Evolutionary conservation across 2,329 filamentous ascomycete species (phyloP), one percentile per base, ranked within the genome.

Genomic region (Penicillium sp.): DNA sequence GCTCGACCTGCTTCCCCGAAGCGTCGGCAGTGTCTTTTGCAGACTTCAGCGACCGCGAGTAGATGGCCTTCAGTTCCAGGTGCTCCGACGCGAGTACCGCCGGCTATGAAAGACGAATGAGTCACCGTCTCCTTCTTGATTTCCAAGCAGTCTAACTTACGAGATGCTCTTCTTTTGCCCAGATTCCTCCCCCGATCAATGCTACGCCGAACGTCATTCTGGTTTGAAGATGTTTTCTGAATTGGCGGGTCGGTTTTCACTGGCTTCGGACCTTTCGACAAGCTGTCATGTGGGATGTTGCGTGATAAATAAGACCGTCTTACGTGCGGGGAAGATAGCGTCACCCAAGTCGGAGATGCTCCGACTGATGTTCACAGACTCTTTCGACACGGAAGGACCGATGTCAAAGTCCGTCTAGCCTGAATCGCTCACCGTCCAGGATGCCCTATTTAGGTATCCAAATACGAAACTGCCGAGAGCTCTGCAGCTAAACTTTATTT

Each of bases 1-100:
- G 72, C 28, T 84, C 83, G 8, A 83, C 69, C 8, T 67, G 62
- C 0, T 19, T 56, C 1, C 45, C 30, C 22, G 58, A 74, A 22
- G 81, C 77, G 2, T 75, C 72, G 16, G 78, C 76, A 3, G 82
- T 76, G 14, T 71, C 73, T 64, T 83, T 70, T n/a, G 86, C 87
- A 0, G 87, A 87, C 19, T 79, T 75, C 54, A 85, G 80, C 11
- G 85, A 85, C 55, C 88, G 85, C 3, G 87, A 89, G 76, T 88
- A 91, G 65, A 89, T 80, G 25, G 87, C 59, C 28, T 55, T 61
- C 5, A 56, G 42, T 7, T 33, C 28, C 40, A 56, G 26, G 22
- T 56, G n/a, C 42, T 56, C 42, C 11, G 53, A 56, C n/a, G 53
- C 53, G 14, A 56, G 53, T 13, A 56, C 30, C 11, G 53, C 53